phyloP scores from a whole-genome alignment of 495 filamentous ascomycete genomes.

The Platismatia glauca region DNA sequence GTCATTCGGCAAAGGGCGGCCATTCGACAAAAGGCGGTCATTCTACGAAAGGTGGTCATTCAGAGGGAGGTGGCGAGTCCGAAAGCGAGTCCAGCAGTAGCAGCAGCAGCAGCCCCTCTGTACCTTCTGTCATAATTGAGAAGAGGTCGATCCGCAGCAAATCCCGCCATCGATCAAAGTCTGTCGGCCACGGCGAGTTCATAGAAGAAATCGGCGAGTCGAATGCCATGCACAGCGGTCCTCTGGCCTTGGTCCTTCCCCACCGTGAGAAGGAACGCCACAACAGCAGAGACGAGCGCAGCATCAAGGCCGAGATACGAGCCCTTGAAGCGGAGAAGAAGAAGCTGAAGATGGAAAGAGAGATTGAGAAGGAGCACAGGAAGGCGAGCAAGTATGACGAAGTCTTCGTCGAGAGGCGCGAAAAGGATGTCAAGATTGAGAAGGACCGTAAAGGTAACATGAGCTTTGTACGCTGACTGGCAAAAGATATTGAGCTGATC shows the following conservation, averaged over 20 bases:
- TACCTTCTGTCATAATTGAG: constrained; percentile 13
- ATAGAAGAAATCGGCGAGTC: constrained; percentile 39
- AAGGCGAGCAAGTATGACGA: constrained; percentile 47
- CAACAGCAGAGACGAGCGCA: constrained; percentile 36
- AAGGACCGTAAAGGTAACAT: constrained; percentile 84
- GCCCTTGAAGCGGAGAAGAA: constrained; percentile 45
- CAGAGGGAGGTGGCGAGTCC: constrained; percentile 9
- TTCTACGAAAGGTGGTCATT: constrained; percentile 12
- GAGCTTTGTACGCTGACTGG: constrained; percentile 40
- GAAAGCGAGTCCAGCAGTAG: constrained; percentile 11
- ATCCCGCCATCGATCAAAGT: constrained; percentile 31
- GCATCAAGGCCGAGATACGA: constrained; percentile 50
- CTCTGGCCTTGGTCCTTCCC: constrained; percentile 47
- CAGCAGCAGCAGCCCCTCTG: constrained; percentile 4
- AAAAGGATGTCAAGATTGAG: constrained; percentile 56
- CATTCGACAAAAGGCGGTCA: constrained; percentile 15
- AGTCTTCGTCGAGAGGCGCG: constrained; percentile 39
- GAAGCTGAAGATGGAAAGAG: constrained; percentile 35
- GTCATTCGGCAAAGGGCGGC: constrained; percentile 7
- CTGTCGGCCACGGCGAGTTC: constrained; percentile 27
- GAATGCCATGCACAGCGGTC: constrained; percentile 40
- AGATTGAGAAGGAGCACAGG: constrained; percentile 31
- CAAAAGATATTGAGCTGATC: constrained; percentile 23
- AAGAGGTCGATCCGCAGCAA: constrained; percentile 14
- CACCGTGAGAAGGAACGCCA: constrained; percentile 29